These are phyloP conservation scores for Curvularia lunata DNA, from an alignment of 2,329 filamentous ascomycete genomes.

Conservation along the genomic window DNA sequence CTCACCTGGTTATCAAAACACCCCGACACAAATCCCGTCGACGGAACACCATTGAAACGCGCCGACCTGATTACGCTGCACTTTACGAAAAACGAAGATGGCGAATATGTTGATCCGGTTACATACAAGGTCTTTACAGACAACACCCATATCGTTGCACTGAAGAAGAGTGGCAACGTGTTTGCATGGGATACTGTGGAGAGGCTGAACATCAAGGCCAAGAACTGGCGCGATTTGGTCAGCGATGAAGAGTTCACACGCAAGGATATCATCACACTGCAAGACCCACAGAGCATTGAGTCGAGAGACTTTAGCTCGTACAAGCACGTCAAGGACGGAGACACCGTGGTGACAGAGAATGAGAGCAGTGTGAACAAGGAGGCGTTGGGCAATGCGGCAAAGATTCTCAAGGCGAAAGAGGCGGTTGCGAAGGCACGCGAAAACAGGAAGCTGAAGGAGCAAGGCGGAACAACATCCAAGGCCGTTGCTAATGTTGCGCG, in stretches of 20 bases:
- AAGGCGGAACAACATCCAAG: conserved; percentile 27
- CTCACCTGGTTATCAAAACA: conserved; percentile 93
- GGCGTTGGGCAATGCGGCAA: conserved; percentile 78
- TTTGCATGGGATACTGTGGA: conserved; percentile 97
- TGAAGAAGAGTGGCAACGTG: conserved; percentile 87
- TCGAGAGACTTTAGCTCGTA: conserved; percentile 84
- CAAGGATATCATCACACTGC: conserved; percentile 92
- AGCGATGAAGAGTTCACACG: conserved; percentile 85
- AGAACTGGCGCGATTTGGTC: conserved; percentile 91
- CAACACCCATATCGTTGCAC: conserved; percentile 93
- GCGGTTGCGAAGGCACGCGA: conserved; percentile 89
- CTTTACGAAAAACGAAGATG: conserved; percentile 89
- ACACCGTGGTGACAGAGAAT: conserved; percentile 73
- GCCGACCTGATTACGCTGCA: conserved; percentile 88
- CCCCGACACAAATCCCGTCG: conserved; percentile 88
- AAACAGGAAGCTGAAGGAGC: conserved; percentile 62
- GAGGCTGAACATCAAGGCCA: conserved; percentile 92
- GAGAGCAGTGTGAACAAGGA: conserved; percentile 75
- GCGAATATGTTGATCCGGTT: conserved; percentile 92
- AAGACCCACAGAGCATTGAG: conserved; percentile 91
- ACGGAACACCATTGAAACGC: conserved; percentile 77
- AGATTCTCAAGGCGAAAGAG: conserved; percentile 89
- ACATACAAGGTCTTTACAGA: conserved; percentile 98
- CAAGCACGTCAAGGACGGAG: conserved; percentile 87
- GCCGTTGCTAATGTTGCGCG: conserved; percentile 29